Evolutionary conservation across 257 asterid genomes (phyloP).

Genomic region (Apocynum venetum): DNA sequence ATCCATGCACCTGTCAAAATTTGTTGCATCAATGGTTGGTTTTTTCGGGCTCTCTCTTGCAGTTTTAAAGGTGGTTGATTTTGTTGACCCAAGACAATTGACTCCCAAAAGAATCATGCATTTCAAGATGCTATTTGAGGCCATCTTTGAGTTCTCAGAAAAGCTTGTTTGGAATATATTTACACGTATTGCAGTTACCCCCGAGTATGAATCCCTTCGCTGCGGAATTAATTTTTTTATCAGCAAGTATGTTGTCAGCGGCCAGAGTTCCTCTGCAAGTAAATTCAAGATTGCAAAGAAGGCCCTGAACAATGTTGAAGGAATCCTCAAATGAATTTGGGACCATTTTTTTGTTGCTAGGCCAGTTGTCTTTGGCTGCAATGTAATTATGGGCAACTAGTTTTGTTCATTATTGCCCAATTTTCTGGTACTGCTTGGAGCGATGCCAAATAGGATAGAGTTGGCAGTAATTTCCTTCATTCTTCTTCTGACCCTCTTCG

Average conservation of each 20-base stretch:
- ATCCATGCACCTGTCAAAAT: slow-evolving; percentile 87
- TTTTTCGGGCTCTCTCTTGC: slow-evolving; percentile 75
- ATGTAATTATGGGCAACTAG: background rate
- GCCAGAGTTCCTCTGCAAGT: slow-evolving; percentile 30
- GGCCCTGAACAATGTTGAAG: slow-evolving; percentile 70
- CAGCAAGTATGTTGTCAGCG: slow-evolving; percentile 47
- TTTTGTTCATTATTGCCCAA: background rate
- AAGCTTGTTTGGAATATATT: slow-evolving; percentile 73
- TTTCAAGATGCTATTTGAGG: slow-evolving; percentile 77
- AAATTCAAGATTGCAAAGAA: slow-evolving; percentile 69
- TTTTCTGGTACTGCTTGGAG: background rate
- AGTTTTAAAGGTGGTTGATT: slow-evolving; percentile 67
- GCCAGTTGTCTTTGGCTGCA: background rate
- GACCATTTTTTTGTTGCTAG: background rate
- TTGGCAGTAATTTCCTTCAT: background rate
- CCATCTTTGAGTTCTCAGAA: slow-evolving; percentile 61
- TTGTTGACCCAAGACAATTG: slow-evolving; percentile 41
- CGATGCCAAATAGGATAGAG: background rate
- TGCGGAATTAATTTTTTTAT: slow-evolving; percentile 67
- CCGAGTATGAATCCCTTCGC: slow-evolving; percentile 69
- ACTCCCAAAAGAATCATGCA: slow-evolving; percentile 81
- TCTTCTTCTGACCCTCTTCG: background rate
- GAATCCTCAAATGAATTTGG: slow-evolving; percentile 44
- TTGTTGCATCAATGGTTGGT: slow-evolving; percentile 69
- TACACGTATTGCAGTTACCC: slow-evolving; percentile 67